phyloP scores from a whole-genome alignment of 306 rosid species.

The Castanopsis chinensis region DNA sequence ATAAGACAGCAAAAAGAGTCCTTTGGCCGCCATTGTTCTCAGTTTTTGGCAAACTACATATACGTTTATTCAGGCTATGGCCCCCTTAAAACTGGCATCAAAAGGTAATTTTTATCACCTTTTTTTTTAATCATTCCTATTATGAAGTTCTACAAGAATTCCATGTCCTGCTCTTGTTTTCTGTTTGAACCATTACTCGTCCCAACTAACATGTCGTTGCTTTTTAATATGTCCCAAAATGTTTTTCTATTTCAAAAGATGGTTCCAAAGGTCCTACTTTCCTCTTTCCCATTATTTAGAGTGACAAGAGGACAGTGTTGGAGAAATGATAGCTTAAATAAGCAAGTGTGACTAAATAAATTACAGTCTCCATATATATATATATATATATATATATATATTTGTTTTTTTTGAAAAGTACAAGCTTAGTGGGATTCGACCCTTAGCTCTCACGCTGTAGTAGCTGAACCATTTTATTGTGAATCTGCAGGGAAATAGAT shows the following conservation, averaged over 20 bases:
- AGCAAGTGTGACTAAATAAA: neutral
- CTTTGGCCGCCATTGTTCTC: slow-evolving; percentile 61
- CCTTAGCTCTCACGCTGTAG: slow-evolving; percentile 14
- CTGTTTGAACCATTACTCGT: neutral
- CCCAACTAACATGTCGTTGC: neutral
- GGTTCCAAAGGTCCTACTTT: neutral
- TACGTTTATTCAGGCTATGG: slow-evolving; percentile 77
- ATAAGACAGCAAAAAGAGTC: slow-evolving; percentile 73
- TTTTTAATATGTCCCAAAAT: neutral
- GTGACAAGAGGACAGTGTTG: neutral
- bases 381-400: too few species aligned
- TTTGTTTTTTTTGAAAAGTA: neutral
- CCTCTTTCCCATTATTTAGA: neutral
- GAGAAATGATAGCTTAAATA: neutral
- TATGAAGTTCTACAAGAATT: neutral
- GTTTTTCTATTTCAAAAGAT: neutral
- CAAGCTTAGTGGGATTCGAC: neutral
- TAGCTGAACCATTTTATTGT: slow-evolving; percentile 20
- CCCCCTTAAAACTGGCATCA: slow-evolving; percentile 69
- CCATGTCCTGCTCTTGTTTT: neutral
- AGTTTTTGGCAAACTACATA: slow-evolving; percentile 67
- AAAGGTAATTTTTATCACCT: slow-evolving; percentile 48
- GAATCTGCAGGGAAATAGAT: slow-evolving; percentile 74
- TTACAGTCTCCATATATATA: neutral
- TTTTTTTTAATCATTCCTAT: neutral